Conservation (phyloP, 106 monocot species). For the Amphibolis antarctica region DNA sequence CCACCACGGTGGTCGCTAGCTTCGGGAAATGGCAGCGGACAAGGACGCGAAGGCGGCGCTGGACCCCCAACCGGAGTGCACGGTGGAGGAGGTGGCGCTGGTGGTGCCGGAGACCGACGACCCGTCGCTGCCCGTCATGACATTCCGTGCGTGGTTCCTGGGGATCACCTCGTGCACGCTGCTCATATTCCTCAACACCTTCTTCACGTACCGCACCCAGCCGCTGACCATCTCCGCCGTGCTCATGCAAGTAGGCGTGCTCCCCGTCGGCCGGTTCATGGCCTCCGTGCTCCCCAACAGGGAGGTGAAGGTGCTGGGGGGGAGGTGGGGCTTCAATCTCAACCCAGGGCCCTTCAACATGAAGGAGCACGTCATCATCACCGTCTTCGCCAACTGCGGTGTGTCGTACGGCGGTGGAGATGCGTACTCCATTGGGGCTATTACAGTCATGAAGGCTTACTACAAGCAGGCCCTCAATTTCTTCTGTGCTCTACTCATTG, state of each 20-base stretch:
- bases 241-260: slow-evolving; percentile 63
- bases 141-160: slow-evolving; percentile 65
- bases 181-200: slow-evolving; percentile 86
- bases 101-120: slow-evolving; percentile 91
- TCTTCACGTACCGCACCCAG: slow-evolving; percentile 85
- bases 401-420: slow-evolving; percentile 78
- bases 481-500: slow-evolving; percentile 59
- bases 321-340: slow-evolving; percentile 37
- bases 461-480: slow-evolving; percentile 66
- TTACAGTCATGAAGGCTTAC: slow-evolving; percentile 86
- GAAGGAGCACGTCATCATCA: slow-evolving; percentile 92
- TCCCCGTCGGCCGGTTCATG: slow-evolving; percentile 79
- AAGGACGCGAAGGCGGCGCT: not conserved
- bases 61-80: slow-evolving; percentile 11
- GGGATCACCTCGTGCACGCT: slow-evolving; percentile 43
- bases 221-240: slow-evolving; percentile 74
- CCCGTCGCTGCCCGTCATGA: slow-evolving; percentile 69
- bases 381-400: slow-evolving; percentile 79
- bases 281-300: slow-evolving; percentile 43
- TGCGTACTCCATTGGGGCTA: slow-evolving; percentile 83
- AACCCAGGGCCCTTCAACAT: slow-evolving; percentile 90
- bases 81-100: slow-evolving; percentile 78
- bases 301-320: slow-evolving; percentile 28
- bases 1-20: not conserved
- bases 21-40: not conserved